phyloP scores from a whole-genome alignment of 2,329 filamentous ascomycete species.

The Atkinsonella hypoxylon region DNA sequence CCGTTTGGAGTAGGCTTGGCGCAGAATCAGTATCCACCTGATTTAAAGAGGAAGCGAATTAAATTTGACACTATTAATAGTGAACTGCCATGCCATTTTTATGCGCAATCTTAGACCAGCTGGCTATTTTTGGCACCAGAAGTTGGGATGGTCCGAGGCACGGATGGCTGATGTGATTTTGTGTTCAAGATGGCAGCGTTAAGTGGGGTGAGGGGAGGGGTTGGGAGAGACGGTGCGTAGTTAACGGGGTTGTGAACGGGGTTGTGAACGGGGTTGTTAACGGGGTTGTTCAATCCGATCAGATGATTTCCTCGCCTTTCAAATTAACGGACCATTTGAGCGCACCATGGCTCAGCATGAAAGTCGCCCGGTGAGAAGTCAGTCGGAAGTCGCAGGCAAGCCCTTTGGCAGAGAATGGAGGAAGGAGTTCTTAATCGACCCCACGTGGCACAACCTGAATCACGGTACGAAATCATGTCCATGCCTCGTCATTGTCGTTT shows the following conservation, averaged over 20 bases:
- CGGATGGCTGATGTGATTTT: not conserved
- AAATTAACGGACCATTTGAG: not conserved
- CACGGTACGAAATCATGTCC: slow-evolving; percentile 45
- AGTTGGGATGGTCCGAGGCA: no score
- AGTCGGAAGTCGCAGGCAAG: not conserved
- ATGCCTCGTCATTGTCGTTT: not conserved
- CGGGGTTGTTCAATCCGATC: no score
- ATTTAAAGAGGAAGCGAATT: not conserved
- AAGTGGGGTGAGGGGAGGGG: no score
- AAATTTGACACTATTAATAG: not conserved
- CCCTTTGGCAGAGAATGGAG: slow-evolving; percentile 30
- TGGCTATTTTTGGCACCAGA: not conserved
- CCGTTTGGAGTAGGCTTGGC: no score
- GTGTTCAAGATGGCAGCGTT: no score
- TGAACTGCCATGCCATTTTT: not conserved
- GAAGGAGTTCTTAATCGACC: slow-evolving; percentile 57
- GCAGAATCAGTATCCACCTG: no score
- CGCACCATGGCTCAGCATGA: not conserved
- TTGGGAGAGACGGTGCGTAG: no score
- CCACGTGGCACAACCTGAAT: slow-evolving; percentile 62
- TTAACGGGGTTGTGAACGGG: no score
- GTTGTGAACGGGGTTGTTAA: no score
- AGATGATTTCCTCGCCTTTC: no score
- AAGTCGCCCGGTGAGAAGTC: not conserved
- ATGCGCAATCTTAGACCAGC: not conserved